These are phyloP conservation scores for Venturia asperata DNA, from an alignment of 2,329 filamentous ascomycete species.

Conservation along the genomic window DNA sequence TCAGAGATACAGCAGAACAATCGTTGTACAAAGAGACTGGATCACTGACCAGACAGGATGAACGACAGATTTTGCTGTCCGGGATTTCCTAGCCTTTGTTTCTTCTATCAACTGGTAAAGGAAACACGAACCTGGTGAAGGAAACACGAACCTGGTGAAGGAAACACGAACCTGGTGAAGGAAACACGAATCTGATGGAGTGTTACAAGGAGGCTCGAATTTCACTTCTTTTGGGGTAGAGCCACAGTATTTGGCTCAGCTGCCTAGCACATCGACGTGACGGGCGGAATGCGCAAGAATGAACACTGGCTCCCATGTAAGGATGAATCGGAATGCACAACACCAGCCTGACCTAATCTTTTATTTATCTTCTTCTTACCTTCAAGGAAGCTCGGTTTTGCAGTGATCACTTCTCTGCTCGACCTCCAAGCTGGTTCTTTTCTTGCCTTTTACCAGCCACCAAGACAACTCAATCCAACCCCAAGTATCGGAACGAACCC, in stretches of 20 bases:
- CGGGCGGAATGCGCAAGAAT: neutral
- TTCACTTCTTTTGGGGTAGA: too few species aligned
- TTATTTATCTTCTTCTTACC: neutral
- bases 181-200: neutral
- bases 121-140: too few species aligned
- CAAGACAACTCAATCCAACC: neutral
- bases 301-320: neutral
- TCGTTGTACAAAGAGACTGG: neutral
- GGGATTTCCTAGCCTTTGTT: neutral
- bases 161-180: too few species aligned
- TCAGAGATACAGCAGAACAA: neutral
- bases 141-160: too few species aligned
- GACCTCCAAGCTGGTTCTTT: neutral
- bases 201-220: slow-evolving; percentile 5
- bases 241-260: too few species aligned
- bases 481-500: neutral
- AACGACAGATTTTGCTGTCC: neutral
- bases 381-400: neutral
- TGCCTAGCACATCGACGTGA: neutral
- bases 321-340: neutral
- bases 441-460: neutral
- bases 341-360: neutral
- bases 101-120: neutral
- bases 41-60: neutral
- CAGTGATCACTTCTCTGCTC: neutral